Base-by-base conservation (phyloP, 2,329 filamentous ascomycete genomes). In the Diplodia scrobiculata region DNA sequence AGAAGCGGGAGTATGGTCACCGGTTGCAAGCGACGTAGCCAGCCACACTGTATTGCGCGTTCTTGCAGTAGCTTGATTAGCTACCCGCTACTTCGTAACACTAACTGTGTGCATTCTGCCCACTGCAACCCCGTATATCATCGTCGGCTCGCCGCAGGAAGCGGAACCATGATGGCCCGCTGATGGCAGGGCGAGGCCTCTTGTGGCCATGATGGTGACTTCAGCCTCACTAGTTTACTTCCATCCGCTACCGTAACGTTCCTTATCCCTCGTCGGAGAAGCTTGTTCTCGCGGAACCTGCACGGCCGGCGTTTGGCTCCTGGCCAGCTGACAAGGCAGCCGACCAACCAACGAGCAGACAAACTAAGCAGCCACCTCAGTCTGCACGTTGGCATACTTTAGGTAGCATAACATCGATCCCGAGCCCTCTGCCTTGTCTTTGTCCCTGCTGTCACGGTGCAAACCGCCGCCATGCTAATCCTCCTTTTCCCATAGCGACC, bases 21-120 rank as follows among this genome's bases (percentile, higher is more conserved):
- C 55, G 55, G 55, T 34, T 50, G 36, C 55, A 60, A 17, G 55
- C 55, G 58, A 62, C 45, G 29, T 29, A 62, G 29, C 54, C 54
- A 59, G 54, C 58, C 58, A 62, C 58, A 62, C 58, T 50, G 58
- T 50, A 62, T 62, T 62, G 58, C 58, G 58, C 58, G 58, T 62
- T 48, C 58, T 48, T 62, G 58, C 58, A 62, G 58, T 62, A 62
- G 58, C 58, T 62, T 60, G 29, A 60, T 60, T 48, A 60, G 38
- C 38, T 32, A 48, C 38, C 55, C 55, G 55, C 55, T 60, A 32
- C 38, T 60, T 62, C 58, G 58, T 62, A 62, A 62, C 58, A 29
- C 58, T 50, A 62, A 29, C 21, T 50, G 58, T 62, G 32, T 62
- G 58, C 58, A 62, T 62, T 45, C 27, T 62, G 58, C 25, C 54